Evolutionary conservation across 768 basidiomycete species (phyloP).

Genomic region (Gymnopilus junonius): DNA sequence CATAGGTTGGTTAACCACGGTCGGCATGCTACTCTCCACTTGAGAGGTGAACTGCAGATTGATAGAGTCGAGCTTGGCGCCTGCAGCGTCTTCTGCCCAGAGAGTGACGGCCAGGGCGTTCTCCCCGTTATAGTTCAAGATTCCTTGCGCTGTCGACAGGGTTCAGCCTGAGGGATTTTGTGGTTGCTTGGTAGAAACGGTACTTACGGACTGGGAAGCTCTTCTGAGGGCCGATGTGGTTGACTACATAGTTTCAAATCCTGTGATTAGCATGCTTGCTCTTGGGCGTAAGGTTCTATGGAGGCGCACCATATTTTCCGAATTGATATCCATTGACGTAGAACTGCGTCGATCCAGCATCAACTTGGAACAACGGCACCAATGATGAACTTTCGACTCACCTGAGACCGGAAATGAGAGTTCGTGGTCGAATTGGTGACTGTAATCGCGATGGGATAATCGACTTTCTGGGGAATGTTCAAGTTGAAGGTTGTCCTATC

Average conservation of each 20-base stretch:
- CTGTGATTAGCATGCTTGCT: not conserved
- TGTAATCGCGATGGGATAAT: conserved; percentile 52
- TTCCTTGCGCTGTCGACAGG: conserved; percentile 45
- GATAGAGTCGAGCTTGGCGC: conserved; percentile 46
- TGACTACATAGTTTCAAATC: conserved; percentile 30
- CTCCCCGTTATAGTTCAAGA: conserved; percentile 49
- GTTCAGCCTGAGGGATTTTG: conserved; percentile 43
- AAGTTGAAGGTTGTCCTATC: conserved; percentile 46
- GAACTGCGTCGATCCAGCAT: conserved; percentile 24
- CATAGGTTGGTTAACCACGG: conserved; percentile 38
- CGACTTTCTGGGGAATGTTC: conserved; percentile 47
- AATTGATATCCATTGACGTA: conserved; percentile 52
- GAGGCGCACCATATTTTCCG: conserved; percentile 44
- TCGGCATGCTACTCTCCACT: conserved; percentile 40
- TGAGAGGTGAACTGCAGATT: conserved; percentile 40
- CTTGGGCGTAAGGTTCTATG: not conserved
- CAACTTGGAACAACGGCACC: not conserved
- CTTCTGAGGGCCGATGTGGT: conserved; percentile 47
- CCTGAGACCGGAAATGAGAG: conserved; percentile 47
- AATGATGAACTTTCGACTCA: conserved; percentile 8
- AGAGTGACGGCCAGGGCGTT: conserved; percentile 54
- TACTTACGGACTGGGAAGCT: conserved; percentile 47
- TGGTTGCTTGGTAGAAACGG: not conserved
- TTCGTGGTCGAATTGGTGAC: conserved; percentile 49
- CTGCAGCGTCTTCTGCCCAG: conserved; percentile 45